phyloP scores from a whole-genome alignment of 768 basidiomycete species.

The Xerocomellus intermedius region DNA sequence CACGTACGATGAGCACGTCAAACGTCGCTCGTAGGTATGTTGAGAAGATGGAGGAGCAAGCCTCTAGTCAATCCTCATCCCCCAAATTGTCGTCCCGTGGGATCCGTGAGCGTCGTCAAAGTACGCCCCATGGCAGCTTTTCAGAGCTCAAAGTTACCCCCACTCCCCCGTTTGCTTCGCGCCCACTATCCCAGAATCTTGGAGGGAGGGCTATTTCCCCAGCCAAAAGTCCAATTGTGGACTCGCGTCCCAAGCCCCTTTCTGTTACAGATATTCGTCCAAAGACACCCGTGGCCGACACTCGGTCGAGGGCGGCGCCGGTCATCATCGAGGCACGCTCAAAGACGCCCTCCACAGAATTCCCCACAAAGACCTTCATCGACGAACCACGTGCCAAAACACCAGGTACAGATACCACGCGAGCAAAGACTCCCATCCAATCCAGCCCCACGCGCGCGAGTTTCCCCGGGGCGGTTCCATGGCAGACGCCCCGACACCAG shows the following conservation, averaged over 20 bases:
- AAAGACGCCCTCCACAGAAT: constrained; percentile 19
- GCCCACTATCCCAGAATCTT: constrained; percentile 22
- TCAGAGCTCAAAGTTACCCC: constrained; percentile 17
- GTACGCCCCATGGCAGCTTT: constrained; percentile 38
- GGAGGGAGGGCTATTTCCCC: constrained; percentile 9
- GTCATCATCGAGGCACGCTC: constrained; percentile 13
- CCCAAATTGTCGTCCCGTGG: constrained; percentile 24
- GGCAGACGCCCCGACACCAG: constrained; percentile 29
- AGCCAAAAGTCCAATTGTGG: constrained; percentile 12
- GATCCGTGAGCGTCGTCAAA: constrained; percentile 50
- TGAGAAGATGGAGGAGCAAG: constrained; percentile 40
- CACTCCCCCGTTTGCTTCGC: constrained; percentile 15
- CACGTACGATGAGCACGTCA: constrained; percentile 37
- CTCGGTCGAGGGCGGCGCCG: constrained; percentile 10
- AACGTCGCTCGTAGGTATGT: constrained; percentile 33
- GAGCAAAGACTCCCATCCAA: constrained; percentile 20
- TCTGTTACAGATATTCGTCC: constrained; percentile 17
- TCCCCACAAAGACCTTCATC: constrained; percentile 8
- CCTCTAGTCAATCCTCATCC: constrained; percentile 32
- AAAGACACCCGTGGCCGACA: constrained; percentile 21
- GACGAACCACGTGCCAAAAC: constrained; percentile 25
- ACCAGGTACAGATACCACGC: constrained; percentile 14
- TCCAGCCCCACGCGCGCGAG: constrained; percentile 15
- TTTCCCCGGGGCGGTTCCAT: constrained; percentile 17
- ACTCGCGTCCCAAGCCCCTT: constrained; percentile 23